Evolutionary conservation across 2,329 filamentous ascomycete species (phyloP).

Genomic region (Ophiognomonia clavigignenti-juglandacearum): DNA sequence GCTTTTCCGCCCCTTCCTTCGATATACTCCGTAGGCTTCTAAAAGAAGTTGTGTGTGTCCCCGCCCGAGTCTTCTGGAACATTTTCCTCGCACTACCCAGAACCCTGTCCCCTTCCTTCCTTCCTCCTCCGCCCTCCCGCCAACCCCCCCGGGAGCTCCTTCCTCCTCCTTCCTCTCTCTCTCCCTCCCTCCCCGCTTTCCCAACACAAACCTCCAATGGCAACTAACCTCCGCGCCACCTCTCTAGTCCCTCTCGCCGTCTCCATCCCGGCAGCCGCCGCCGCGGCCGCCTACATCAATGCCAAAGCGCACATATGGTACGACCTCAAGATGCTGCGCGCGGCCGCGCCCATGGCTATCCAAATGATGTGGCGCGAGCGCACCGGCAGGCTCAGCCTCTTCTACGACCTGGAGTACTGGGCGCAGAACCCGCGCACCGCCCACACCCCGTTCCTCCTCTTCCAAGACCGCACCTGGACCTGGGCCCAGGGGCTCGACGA

Average conservation of each 20-base stretch:
- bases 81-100: too few species aligned
- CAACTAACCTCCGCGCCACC: constrained; percentile 11
- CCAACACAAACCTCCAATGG: too few species aligned
- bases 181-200: too few species aligned
- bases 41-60: too few species aligned
- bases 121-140: too few species aligned
- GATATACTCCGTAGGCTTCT: too few species aligned
- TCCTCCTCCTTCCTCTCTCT: too few species aligned
- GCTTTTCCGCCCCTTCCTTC: too few species aligned
- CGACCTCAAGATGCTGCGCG: constrained; percentile 58
- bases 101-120: too few species aligned
- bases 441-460: constrained; percentile 59
- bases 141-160: too few species aligned
- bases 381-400: constrained; percentile 61
- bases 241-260: constrained; percentile 46
- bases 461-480: constrained; percentile 64
- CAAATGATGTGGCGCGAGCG: constrained; percentile 43
- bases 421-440: constrained; percentile 49
- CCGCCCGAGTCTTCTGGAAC: too few species aligned
- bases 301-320: constrained; percentile 63
- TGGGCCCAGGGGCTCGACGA: constrained; percentile 72
- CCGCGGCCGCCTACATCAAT: constrained; percentile 72
- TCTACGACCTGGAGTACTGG: constrained; percentile 68
- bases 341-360: constrained; percentile 41
- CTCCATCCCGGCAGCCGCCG: constrained; percentile 57